Percentiles rank a stretch among this genome's conserved stretches.
Conservation (phyloP, 345 rosid genomes). For the Nasturtium officinale region DNA sequence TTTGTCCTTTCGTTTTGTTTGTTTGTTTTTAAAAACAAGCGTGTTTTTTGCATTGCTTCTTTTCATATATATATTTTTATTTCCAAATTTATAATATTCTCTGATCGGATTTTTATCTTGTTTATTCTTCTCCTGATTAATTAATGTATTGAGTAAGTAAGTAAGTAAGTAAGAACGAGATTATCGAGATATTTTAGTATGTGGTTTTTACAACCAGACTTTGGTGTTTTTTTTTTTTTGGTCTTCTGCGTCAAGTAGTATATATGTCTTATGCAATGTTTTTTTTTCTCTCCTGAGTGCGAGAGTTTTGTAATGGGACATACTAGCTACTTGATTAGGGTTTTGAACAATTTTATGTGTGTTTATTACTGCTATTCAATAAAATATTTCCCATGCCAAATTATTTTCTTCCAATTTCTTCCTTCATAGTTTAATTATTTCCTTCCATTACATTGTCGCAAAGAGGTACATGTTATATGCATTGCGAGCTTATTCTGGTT, state of each 20-base stretch:
- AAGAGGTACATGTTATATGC: background rate
- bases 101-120: conserved; percentile 27
- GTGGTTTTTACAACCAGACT: conserved; percentile 17
- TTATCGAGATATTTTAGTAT: conserved; percentile 27
- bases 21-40: conserved; percentile 38
- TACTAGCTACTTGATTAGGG: conserved; percentile 22
- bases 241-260: conserved; percentile 5
- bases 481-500: conserved; percentile 6
- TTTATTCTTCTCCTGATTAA: conserved; percentile 35
- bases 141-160: conserved; percentile 24
- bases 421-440: conserved; percentile 3
- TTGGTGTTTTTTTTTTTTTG: background rate
- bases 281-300: conserved; percentile 18
- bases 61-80: conserved; percentile 12
- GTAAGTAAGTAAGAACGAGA: conserved; percentile 27
- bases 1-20: conserved; percentile 39
- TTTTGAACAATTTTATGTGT: background rate
- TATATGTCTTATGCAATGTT: conserved; percentile 26
- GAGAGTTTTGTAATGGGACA: conserved; percentile 30
- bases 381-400: conserved; percentile 24
- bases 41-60: conserved; percentile 32
- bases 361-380: conserved; percentile 22
- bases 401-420: background rate
- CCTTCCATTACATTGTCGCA: conserved; percentile 12
- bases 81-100: conserved; percentile 20